Conservation (phyloP, 2,329 filamentous ascomycete species). For the Pestalotiopsis sp. region DNA sequence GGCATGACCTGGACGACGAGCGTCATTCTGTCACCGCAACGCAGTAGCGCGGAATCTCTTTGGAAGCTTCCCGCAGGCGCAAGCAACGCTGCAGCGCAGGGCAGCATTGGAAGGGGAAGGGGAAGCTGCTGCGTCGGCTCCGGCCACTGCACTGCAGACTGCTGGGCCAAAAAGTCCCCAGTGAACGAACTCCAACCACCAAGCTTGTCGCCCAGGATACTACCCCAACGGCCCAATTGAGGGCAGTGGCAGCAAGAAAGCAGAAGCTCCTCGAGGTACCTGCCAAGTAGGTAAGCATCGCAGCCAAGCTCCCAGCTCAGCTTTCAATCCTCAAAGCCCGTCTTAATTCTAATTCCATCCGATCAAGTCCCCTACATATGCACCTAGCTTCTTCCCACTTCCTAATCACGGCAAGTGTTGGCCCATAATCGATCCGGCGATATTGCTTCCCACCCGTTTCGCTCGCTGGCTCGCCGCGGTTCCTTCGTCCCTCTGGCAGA, state of each 20-base stretch:
- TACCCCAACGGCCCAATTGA: too few relatives aligned
- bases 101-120: background rate
- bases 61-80: constrained; percentile 5
- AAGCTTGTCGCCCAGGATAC: background rate
- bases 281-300: background rate
- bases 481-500: background rate
- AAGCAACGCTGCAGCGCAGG: background rate
- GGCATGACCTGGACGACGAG: background rate
- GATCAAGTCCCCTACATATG: background rate
- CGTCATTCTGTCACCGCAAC: constrained; percentile 4
- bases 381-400: background rate
- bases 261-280: background rate
- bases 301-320: background rate
- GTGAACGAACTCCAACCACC: background rate
- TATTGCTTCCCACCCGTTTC: background rate
- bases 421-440: background rate
- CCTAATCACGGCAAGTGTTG: background rate
- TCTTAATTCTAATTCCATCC: background rate
- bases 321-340: background rate
- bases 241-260: background rate
- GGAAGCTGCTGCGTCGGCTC: background rate
- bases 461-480: background rate
- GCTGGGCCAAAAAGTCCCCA: background rate
- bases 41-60: constrained; percentile 9
- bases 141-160: background rate